Evolutionary conservation across 2,329 filamentous ascomycete genomes (phyloP), one percentile per base, ranked within the genome.

Genomic region (Colletotrichum simmondsii): DNA sequence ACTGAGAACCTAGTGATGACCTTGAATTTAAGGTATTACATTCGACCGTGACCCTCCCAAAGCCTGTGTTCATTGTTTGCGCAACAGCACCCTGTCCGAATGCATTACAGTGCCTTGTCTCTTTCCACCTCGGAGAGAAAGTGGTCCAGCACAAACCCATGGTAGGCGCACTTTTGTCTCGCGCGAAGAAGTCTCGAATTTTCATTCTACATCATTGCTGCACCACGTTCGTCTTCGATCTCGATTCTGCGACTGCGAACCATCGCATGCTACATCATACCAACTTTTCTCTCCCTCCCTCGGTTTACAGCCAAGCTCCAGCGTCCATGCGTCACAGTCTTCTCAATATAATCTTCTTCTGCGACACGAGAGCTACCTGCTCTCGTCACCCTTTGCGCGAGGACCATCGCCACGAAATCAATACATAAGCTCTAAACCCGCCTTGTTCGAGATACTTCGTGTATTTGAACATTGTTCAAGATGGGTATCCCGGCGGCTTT

Each of bases 401-500:
- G 7, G 30, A 60, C 24, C 26, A 26, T 4, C 32, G 24, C 10
- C 30, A 22, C n/a, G 32, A 37, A 52, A n/a, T 30, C 46, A 22
- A 3, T 22, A 30, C 16, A 37, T 19, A 53, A 5, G 56, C 56
- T 10, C 30, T 22, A 19, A 22, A 14, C 22, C 28, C 22, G 37
- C 37, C 37, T 35, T 35, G 7, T 35, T 19, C 7, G 28, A 42
- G 22, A 16, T 30, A 56, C 32, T 14, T 16, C 6, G 6, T 35
- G 11, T n/a, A 32, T n/a, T 16, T 30, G 10, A 32, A 67, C 65
- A 53, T 24, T 32, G 12, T 28, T 11, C 80, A 86, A 77, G 73
- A 98, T 98, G 95, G 95, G 95, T 93, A 95, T 98, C 79, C 95
- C 95, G 77, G 95, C 95, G 74, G 93, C 97, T 76, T 98, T 98